Percentiles rank a stretch among this genome's conserved stretches.
Evolutionary conservation across 2,329 filamentous ascomycete genomes (phyloP).

Genomic region (Alternaria brassicicola): DNA sequence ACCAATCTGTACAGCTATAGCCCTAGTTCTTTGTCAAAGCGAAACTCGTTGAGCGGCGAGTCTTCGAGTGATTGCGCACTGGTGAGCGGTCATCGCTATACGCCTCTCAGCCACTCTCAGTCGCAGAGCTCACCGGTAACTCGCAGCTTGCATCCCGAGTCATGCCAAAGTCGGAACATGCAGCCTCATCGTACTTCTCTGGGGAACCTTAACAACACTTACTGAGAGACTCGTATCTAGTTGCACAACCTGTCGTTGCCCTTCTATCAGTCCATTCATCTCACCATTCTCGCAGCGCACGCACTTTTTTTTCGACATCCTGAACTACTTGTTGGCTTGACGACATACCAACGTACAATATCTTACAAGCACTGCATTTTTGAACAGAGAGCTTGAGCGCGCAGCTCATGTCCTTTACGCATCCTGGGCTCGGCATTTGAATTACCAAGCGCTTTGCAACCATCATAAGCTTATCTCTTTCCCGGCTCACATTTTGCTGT

Average conservation of each 20-base stretch:
- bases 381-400: background rate
- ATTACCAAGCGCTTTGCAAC: background rate
- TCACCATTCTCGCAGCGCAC: background rate
- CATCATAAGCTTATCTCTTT: background rate
- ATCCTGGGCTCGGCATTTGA: background rate
- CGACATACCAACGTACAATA: background rate
- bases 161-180: conserved; percentile 7
- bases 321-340: background rate
- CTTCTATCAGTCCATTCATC: background rate
- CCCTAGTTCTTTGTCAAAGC: conserved; percentile 40
- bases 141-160: conserved; percentile 7
- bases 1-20: conserved; percentile 51
- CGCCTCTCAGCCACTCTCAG: conserved; percentile 30
- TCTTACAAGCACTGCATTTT: background rate
- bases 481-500: background rate
- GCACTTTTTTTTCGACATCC: background rate
- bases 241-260: background rate
- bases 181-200: conserved; percentile 20
- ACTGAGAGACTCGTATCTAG: conserved; percentile 8
- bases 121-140: conserved; percentile 11
- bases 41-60: conserved; percentile 29
- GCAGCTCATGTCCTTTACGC: background rate
- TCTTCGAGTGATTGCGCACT: conserved; percentile 40
- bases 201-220: conserved; percentile 24
- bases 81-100: conserved; percentile 51